Conservation (phyloP, 305 asterid genomes). For the Rubia peregrina region DNA sequence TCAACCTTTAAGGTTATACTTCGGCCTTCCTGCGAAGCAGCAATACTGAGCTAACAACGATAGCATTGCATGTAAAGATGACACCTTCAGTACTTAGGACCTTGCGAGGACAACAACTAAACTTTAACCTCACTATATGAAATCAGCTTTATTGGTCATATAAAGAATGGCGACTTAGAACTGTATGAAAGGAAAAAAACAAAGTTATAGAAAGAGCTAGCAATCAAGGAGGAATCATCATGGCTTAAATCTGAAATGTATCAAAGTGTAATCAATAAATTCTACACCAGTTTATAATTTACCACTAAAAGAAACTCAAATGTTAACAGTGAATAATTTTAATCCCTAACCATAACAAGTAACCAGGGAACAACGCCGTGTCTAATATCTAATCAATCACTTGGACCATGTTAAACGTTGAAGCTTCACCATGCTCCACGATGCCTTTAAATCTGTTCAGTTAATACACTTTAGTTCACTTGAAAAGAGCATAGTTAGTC, state of each 20-base stretch:
- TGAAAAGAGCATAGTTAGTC: too few relatives aligned
- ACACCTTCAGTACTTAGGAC: background rate
- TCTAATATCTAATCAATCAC: conserved; percentile 9
- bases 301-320: background rate
- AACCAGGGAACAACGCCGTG: background rate
- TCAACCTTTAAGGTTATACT: background rate
- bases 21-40: too few relatives aligned
- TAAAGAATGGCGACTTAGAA: too few relatives aligned
- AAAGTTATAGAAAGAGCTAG: background rate
- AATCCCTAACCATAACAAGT: background rate
- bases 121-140: too few relatives aligned
- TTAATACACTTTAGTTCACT: too few relatives aligned
- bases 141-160: too few relatives aligned
- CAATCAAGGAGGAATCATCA: background rate
- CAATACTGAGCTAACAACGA: background rate
- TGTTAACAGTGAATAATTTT: background rate
- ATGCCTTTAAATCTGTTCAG: conserved; percentile 33
- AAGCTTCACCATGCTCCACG: conserved; percentile 77
- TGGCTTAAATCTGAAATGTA: background rate
- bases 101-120: background rate
- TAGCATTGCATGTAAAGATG: background rate
- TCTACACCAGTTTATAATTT: background rate
- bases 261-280: background rate
- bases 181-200: background rate
- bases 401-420: conserved; percentile 44